Evolutionary conservation across 139 green algal species (phyloP).

Genomic region (Tetraselmis striata): DNA sequence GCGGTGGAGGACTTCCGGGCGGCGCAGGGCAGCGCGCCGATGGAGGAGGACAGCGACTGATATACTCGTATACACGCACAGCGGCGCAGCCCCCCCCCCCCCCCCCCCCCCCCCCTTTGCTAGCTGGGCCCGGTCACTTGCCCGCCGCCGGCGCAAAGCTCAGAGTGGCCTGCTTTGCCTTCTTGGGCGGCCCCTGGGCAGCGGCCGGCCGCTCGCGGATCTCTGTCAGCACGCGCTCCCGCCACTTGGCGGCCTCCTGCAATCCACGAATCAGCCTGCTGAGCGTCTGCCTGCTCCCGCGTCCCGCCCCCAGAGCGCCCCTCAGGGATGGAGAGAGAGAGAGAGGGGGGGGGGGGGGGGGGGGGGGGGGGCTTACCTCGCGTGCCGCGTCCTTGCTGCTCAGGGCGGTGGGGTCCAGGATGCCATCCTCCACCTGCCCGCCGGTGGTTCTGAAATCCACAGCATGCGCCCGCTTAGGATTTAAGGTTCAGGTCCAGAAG

Average conservation of each 20-base stretch:
- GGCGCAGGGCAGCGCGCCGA: neutral
- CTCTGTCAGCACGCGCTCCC: neutral
- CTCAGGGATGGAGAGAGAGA: no score
- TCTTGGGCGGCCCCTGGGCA: neutral
- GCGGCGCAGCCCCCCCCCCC: no score
- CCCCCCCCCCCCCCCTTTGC: neutral
- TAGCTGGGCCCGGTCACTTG: neutral
- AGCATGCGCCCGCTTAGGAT: neutral
- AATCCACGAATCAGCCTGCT: neutral
- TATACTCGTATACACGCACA: no score
- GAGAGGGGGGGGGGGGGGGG: no score
- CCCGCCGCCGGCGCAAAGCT: neutral
- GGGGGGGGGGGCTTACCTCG: neutral
- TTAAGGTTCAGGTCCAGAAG: no score
- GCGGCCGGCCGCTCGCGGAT: neutral
- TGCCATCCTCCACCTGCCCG: neutral
- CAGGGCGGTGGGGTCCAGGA: neutral
- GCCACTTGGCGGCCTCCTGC: neutral
- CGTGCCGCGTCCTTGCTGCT: neutral
- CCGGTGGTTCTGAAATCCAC: neutral
- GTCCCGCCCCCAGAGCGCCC: no score
- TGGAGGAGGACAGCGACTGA: neutral
- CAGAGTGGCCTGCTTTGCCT: neutral
- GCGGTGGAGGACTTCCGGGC: neutral
- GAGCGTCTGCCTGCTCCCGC: no score